Base-by-base conservation (phyloP, 2,329 filamentous ascomycete species). In the Camillea tinctor region DNA sequence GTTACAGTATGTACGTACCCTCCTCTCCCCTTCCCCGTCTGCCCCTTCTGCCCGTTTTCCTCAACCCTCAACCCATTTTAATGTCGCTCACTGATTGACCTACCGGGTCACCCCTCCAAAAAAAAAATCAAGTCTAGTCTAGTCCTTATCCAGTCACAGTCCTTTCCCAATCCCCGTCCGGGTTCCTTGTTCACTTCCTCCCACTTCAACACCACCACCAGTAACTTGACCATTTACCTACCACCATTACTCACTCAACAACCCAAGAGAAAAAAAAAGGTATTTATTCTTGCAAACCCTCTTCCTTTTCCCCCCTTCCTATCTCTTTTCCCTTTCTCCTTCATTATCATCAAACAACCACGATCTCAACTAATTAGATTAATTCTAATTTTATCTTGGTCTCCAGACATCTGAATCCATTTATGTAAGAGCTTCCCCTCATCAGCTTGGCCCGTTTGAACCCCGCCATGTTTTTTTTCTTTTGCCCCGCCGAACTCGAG, bases 401-500 rank as follows among this genome's bases (percentile, higher is more conserved):
- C 52, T 52, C 57, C 57, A 54, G 52, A 57, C 52, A 52, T 23
- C 56, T 51, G 17, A 55, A 54, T 53, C 48, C 17, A 59, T 59
- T 60, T 59, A 63, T 60, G 64, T 66, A 63, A 66, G 64, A 52
- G 60, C 56, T 59, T 56, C 54, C 54, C 20, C 40, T 49, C 54
- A 60, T 54, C 57, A 48, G 56, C 55, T 51, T 50, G 36, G 24
- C 40, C 49, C 13, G 7, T 22, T 53, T 22, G 36, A 50, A 66
- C 62, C 64, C 64, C 62, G 62, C 64, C 57, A 51, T 59, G 57
- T 52, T 57, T 23, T 36, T 54, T 49, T 56, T 52, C 57, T 13
- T 59, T 50, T 60, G 54, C 64, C 64, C 62, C 64, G 60, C 64
- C 60, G 59, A 15, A 6, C n/a, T n/a, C n/a, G n/a, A n/a, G n/a